phyloP scores from a whole-genome alignment of 1,284 basidiomycete species.

The Pterulicium gracile region DNA sequence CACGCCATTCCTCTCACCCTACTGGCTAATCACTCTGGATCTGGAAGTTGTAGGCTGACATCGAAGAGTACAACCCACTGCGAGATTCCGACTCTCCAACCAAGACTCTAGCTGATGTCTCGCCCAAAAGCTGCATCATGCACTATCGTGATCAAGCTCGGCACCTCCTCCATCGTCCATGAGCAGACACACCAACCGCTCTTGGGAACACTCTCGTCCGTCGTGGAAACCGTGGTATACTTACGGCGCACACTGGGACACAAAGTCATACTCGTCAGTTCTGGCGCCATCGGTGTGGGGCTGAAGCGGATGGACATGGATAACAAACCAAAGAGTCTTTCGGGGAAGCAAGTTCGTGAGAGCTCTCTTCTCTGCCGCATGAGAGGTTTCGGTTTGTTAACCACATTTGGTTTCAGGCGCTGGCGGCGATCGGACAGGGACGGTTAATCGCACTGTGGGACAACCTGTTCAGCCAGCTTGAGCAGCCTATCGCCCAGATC shows the following conservation, averaged over 20 bases:
- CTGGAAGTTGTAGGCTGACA: too few relatives aligned
- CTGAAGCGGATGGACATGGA: slow-evolving; percentile 84
- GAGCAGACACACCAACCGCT: slow-evolving; percentile 85
- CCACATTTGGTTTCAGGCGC: slow-evolving; percentile 43
- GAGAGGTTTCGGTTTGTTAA: slow-evolving; percentile 1
- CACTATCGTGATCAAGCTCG: slow-evolving; percentile 84
- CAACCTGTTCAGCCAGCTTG: slow-evolving; percentile 87
- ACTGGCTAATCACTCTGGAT: too few relatives aligned
- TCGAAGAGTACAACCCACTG: too few relatives aligned
- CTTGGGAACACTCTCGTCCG: slow-evolving; percentile 80
- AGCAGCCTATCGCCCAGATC: slow-evolving; percentile 93
- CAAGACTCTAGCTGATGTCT: too few relatives aligned
- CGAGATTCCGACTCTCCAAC: too few relatives aligned
- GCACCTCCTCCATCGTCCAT: slow-evolving; percentile 91
- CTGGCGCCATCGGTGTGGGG: slow-evolving; percentile 94
- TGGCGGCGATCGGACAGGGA: slow-evolving; percentile 96
- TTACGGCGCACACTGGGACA: slow-evolving; percentile 74
- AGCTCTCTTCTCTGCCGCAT: slow-evolving; percentile 2
- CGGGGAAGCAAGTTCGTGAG: slow-evolving; percentile 73
- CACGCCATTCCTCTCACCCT: too few relatives aligned
- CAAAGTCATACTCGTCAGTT: slow-evolving; percentile 90
- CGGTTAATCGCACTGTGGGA: slow-evolving; percentile 95
- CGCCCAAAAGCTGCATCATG: slow-evolving; percentile 19
- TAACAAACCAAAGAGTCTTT: slow-evolving; percentile 72
- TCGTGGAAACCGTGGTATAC: slow-evolving; percentile 85